phyloP scores from a whole-genome alignment of 768 basidiomycete species.

The Amanita brunnescens region DNA sequence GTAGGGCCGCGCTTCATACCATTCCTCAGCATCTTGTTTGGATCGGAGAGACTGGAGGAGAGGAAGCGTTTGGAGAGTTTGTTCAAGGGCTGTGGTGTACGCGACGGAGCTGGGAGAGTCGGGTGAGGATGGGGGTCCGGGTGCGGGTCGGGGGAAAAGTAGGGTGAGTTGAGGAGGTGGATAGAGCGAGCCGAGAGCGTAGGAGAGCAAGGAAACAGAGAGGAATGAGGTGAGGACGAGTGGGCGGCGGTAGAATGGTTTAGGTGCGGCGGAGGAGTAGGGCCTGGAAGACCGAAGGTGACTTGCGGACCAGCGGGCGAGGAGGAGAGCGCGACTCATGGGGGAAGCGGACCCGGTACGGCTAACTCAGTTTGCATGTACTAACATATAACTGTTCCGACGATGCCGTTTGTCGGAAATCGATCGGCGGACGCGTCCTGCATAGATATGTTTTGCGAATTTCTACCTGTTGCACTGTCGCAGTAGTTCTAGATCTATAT shows the following conservation, averaged over 20 bases:
- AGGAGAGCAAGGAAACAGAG: conserved; percentile 29
- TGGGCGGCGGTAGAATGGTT: neutral
- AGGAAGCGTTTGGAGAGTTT: conserved; percentile 55
- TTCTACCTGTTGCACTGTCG: too few relatives aligned
- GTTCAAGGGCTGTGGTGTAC: conserved; percentile 56
- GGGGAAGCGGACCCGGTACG: too few relatives aligned
- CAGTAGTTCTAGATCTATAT: too few relatives aligned
- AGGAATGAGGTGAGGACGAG: neutral
- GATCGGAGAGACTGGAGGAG: conserved; percentile 42
- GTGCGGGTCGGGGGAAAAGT: conserved; percentile 69
- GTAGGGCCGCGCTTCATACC: conserved; percentile 80
- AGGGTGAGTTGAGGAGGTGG: conserved; percentile 59
- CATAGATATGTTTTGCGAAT: too few relatives aligned
- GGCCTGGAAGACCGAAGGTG: neutral
- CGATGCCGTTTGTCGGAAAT: too few relatives aligned
- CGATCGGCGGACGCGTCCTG: too few relatives aligned
- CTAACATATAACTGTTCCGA: too few relatives aligned
- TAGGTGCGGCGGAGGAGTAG: neutral
- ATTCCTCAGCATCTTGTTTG: conserved; percentile 42
- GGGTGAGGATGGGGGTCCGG: conserved; percentile 49
- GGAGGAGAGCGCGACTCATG: too few relatives aligned
- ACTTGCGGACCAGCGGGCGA: neutral
- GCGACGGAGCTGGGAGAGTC: conserved; percentile 50
- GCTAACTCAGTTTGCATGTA: too few relatives aligned
- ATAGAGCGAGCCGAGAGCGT: conserved; percentile 57